These are phyloP conservation scores for Leccinum fibrillosum DNA, from an alignment of 768 basidiomycete species.

Conservation along the genomic window DNA sequence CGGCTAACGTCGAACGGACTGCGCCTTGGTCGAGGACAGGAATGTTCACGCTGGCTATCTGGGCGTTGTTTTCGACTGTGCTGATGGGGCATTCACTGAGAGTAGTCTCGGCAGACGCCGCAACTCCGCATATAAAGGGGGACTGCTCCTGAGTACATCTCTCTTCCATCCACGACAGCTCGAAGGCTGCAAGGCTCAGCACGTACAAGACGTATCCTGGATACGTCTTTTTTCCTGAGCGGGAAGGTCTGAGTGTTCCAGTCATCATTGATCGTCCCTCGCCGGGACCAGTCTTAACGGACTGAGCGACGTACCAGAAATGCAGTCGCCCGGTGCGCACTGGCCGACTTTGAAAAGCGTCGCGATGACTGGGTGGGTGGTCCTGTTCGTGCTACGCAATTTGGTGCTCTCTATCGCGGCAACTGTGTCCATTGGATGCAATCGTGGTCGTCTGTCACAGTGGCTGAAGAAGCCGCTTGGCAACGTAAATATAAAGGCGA, in stretches of 20 bases:
- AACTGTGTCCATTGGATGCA: constrained; percentile 12
- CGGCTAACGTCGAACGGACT: too few relatives aligned
- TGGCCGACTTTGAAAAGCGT: constrained; percentile 27
- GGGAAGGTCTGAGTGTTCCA: constrained; percentile 33
- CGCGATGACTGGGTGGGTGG: constrained; percentile 24
- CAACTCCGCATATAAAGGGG: not conserved
- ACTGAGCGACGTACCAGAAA: constrained; percentile 31
- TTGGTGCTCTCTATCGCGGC: constrained; percentile 21
- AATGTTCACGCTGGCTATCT: too few relatives aligned
- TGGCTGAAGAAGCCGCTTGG: not conserved
- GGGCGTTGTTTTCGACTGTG: too few relatives aligned
- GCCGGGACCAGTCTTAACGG: constrained; percentile 23
- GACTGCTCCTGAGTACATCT: not conserved
- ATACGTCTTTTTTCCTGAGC: constrained; percentile 26
- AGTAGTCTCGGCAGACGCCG: not conserved
- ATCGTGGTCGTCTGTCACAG: not conserved
- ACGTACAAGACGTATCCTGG: constrained; percentile 20
- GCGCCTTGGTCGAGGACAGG: too few relatives aligned
- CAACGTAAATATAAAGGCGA: not conserved
- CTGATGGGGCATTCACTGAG: too few relatives aligned
- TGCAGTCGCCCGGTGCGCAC: constrained; percentile 10
- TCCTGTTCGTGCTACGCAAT: not conserved
- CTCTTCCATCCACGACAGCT: constrained; percentile 16
- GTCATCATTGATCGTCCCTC: constrained; percentile 30
- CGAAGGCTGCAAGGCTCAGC: constrained; percentile 29